Evolutionary conservation across 164 flowering plant species (phyloP), one percentile per base, ranked within the genome.

Genomic region (Vitis amurensis): DNA sequence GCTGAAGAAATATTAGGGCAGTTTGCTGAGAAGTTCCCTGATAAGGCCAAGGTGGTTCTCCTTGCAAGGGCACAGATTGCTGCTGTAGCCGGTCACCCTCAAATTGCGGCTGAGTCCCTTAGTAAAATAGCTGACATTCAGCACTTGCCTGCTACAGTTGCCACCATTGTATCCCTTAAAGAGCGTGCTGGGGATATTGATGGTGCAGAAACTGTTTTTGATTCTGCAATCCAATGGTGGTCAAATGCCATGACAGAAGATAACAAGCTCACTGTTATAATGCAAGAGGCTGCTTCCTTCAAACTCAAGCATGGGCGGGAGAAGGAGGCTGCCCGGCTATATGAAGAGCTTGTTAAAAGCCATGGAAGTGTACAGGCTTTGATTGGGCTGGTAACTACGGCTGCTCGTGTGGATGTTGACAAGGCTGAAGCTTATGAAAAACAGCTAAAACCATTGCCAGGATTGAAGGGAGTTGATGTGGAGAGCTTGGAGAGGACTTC

Each of bases 81-180:
- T 72, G 94, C 97, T 68, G 83, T 93, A 71, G 94, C 94, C 3
- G 84, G 86, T 58, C 98, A 91, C 63, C 84, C 82, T 51, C 91
- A 83, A 71, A 74, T 87, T 63, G 97, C 99, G 50, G 89, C 91
- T 3, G 97, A 93, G 11, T 91, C 99, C 55, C 82, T 93, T n/a
- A 23, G 86, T 52, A 86, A 71, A 72, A 83, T 95, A 64, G 77
- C 81, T n/a, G 97, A 90, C 49, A 95, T 95, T 57, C 97, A 95
- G 73, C 91, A 90, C 88, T 86, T 84, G 93, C 99, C 99, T 56
- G 97, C 91, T 14, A 90, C 97, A 12, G 92, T 91, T 67, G 96
- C 99, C 57, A 95, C 98, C 56, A 70, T 91, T 52, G 99, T 95
- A 9, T 77, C 97, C 17, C 84, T 91, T 5, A 90, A 84, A 80